phyloP scores from a whole-genome alignment of 2,329 filamentous ascomycete genomes.

The Escovopsis sp. region DNA sequence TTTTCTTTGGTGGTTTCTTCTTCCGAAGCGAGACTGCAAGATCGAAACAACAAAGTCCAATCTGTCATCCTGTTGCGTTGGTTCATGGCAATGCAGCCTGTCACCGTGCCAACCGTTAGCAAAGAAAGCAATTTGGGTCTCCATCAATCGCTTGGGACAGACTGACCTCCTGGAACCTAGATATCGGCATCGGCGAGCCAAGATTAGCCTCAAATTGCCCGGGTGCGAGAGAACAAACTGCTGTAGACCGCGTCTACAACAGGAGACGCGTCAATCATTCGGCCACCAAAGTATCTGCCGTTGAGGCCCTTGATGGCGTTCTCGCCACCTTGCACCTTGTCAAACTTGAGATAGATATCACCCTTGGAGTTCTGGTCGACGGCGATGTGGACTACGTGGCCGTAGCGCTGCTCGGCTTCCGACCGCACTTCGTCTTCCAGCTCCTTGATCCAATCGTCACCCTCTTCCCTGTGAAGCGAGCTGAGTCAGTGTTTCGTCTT shows the following conservation, averaged over 20 bases:
- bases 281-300: conserved; percentile 86
- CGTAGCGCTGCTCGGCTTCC: conserved; percentile 92
- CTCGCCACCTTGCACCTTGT: conserved; percentile 85
- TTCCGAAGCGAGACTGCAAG: too few species aligned
- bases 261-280: conserved; percentile 84
- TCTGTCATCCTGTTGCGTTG: too few species aligned
- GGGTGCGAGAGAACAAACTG: conserved; percentile 81
- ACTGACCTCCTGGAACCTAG: conserved; percentile 33
- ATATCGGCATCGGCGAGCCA: conserved; percentile 28
- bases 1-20: too few species aligned
- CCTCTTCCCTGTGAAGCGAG: conserved; percentile 53
- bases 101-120: too few species aligned
- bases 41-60: too few species aligned
- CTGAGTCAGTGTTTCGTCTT: conserved; percentile 20
- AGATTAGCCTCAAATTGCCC: conserved; percentile 59
- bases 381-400: conserved; percentile 92
- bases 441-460: conserved; percentile 80
- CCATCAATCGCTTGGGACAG: too few species aligned
- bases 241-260: conserved; percentile 98
- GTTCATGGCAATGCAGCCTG: too few species aligned
- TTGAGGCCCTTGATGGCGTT: conserved; percentile 97
- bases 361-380: conserved; percentile 87
- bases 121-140: too few species aligned
- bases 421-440: conserved; percentile 84
- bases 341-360: conserved; percentile 98